These are phyloP conservation scores for Martiniozyma abietophila DNA, from an alignment of 805 yeast genomes.

Conservation along the genomic window DNA sequence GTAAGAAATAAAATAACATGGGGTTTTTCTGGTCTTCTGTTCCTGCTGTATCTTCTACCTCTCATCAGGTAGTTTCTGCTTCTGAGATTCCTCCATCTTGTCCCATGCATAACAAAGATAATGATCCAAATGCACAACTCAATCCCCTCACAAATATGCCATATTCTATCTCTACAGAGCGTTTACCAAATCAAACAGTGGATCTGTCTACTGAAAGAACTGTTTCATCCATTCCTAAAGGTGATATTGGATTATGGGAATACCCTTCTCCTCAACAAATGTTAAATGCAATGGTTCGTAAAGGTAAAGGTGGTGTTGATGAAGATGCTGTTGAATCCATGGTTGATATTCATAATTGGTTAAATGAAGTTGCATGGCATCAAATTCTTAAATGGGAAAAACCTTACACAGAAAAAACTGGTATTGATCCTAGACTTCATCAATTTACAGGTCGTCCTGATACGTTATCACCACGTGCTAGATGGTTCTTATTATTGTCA, in stretches of 20 bases:
- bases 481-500: constrained; percentile 54
- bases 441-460: constrained; percentile 90
- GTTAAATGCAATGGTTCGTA: constrained; percentile 95
- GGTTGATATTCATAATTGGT: constrained; percentile 94
- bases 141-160: constrained; percentile 94
- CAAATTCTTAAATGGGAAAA: constrained; percentile 90
- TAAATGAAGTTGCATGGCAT: constrained; percentile 97
- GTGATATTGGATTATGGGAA: constrained; percentile 87
- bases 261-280: constrained; percentile 99
- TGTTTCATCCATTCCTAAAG: constrained; percentile 79
- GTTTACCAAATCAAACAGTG: constrained; percentile 71
- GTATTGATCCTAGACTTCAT: constrained; percentile 62
- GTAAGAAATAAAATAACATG: too few relatives aligned
- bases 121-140: too few relatives aligned
- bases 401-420: constrained; percentile 47
- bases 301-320: constrained; percentile 85
- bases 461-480: constrained; percentile 80
- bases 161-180: constrained; percentile 48
- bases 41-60: not conserved
- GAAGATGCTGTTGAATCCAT: constrained; percentile 94
- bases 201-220: constrained; percentile 79
- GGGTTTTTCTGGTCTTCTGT: constrained; percentile 85
- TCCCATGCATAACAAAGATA: constrained; percentile 17
- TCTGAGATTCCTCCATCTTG: constrained; percentile 7
- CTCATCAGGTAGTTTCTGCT: not conserved